Base-by-base conservation (phyloP, 1,284 basidiomycete species). In the Cryptococcus deneoformans region DNA sequence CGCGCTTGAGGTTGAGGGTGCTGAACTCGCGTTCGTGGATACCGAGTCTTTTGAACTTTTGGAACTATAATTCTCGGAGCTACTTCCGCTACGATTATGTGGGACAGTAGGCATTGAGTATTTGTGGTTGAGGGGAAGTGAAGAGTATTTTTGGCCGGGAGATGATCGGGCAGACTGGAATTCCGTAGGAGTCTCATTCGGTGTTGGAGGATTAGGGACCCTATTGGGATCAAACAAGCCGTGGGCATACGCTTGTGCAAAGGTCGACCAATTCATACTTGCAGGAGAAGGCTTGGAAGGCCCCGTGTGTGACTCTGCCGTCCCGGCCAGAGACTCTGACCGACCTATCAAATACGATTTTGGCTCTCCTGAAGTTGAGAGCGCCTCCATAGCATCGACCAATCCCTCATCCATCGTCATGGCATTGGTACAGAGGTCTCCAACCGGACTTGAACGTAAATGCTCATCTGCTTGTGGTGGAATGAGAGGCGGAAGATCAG, bases 141-240 rank as follows among this genome's bases (percentile, higher is more conserved):
- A 53, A 8, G 50, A 29, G 50, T 66, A 63, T 45, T 57, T 39
- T 38, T 54, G 62, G 46, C 63, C 67, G 14, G 64, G 67, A 10
- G 67, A 67, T 3, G 64, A 67, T 14, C 58, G 59, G 12, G 63
- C 60, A 14, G 68, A 69, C 14, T 57, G 52, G 10, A 59, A 47
- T 38, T 61, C 58, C 5, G 44, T 34, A 8, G 66, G 55, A 7
- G 66, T 60, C 8, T 53, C 43, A 42, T 46, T 42, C 2, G 59
- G 47, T 46, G 54, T 38, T 5, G 88, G 90, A 6, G 82, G 85
- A 64, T 83, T 83, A 1, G 90, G 90, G 0, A 85, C 87, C 54
- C 82, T 82, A 63, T 86, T 84, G 1, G 90, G 89, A 70, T 90
- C 88, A 87, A 90, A 93, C 59, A 85, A 81, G 10, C 90, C 90